These are phyloP conservation scores for Phoma sp. DNA, from an alignment of 2,329 filamentous ascomycete species.

Conservation along the genomic window DNA sequence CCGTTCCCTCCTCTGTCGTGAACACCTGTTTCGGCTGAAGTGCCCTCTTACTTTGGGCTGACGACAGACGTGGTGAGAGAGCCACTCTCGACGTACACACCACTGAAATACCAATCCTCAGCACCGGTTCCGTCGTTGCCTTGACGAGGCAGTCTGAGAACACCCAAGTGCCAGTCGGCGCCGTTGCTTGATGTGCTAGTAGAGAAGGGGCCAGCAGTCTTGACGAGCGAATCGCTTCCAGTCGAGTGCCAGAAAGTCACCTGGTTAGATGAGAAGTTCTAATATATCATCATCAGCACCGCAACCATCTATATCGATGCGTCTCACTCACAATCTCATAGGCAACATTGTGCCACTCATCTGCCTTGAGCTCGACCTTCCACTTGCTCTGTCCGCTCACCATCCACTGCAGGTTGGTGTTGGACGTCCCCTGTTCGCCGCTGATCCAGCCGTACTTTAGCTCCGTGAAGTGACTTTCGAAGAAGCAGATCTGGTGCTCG, in stretches of 20 bases:
- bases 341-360: conserved; percentile 76
- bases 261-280: conserved; percentile 65
- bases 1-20: no score
- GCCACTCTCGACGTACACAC: conserved; percentile 72
- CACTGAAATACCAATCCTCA: conserved; percentile 75
- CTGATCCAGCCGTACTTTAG: conserved; percentile 70
- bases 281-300: conserved; percentile 19
- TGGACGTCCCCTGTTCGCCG: conserved; percentile 56
- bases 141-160: conserved; percentile 66
- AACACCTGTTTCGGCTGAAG: no score
- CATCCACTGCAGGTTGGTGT: conserved; percentile 68
- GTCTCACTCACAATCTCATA: conserved; percentile 65
- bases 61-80: conserved; percentile 44
- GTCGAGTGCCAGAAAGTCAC: conserved; percentile 75
- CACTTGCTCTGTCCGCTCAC: conserved; percentile 66
- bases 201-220: conserved; percentile 65
- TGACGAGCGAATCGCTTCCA: conserved; percentile 62
- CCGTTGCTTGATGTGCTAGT: conserved; percentile 69
- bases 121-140: conserved; percentile 58
- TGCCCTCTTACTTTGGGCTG: conserved; percentile 25
- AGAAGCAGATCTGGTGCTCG: conserved; percentile 71
- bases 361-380: conserved; percentile 65
- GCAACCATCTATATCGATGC: not conserved
- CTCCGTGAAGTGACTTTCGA: conserved; percentile 76
- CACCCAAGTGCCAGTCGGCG: conserved; percentile 74